Conservation (phyloP, 2,329 filamentous ascomycete species). For the Fusarium subtropicale region DNA sequence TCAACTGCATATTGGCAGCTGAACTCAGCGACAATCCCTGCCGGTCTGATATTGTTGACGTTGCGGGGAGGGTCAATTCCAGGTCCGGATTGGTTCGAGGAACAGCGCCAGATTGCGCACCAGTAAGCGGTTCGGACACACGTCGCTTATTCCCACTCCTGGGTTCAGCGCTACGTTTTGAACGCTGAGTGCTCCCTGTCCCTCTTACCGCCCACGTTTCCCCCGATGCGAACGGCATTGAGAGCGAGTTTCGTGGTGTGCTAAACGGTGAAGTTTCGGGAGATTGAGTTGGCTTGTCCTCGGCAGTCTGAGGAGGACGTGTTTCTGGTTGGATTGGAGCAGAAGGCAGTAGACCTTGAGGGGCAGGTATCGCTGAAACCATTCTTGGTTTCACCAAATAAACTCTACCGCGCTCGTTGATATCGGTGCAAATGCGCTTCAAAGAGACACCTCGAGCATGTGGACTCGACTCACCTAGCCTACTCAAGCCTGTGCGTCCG, state of each 20-base stretch:
- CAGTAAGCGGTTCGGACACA: conserved; percentile 63
- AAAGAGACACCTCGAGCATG: conserved; percentile 36
- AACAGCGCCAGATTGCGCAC: conserved; percentile 48
- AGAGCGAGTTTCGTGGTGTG: conserved; percentile 64
- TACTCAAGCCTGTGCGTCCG: conserved; percentile 38
- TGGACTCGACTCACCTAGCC: conserved; percentile 47
- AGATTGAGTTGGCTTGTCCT: conserved; percentile 37
- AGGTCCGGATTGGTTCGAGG: conserved; percentile 44
- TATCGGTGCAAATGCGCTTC: conserved; percentile 48
- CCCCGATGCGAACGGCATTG: conserved; percentile 69
- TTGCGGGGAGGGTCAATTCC: conserved; percentile 43
- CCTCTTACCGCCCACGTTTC: conserved; percentile 65
- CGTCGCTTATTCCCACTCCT: conserved; percentile 61
- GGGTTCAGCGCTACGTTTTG: conserved; percentile 62
- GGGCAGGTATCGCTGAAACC: conserved; percentile 47
- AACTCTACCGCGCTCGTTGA: conserved; percentile 43
- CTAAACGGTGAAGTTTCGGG: conserved; percentile 58
- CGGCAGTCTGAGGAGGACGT: conserved; percentile 11
- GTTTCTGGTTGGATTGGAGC: conserved; percentile 43
- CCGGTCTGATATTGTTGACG: conserved; percentile 34
- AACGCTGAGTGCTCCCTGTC: conserved; percentile 66
- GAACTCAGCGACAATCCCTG: conserved; percentile 45
- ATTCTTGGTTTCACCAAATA: conserved; percentile 55
- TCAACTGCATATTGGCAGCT: conserved; percentile 44
- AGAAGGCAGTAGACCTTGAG: conserved; percentile 40